Conservation (phyloP, 2,329 filamentous ascomycete genomes). For the Drechslerella stenobrocha region DNA sequence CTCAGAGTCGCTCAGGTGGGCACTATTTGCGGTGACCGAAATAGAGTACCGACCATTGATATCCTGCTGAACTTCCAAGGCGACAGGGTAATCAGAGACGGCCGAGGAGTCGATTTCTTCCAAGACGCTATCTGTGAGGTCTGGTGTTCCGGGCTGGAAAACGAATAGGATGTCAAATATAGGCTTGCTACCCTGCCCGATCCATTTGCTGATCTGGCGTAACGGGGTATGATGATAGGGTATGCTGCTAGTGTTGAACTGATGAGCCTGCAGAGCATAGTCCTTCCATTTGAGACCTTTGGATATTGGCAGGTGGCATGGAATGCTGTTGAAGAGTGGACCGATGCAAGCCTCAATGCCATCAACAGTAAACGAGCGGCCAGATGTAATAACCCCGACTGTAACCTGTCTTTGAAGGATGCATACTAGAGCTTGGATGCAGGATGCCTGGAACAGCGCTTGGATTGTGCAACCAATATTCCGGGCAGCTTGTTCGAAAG, state of each 20-base stretch:
- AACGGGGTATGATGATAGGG: slow-evolving; percentile 78
- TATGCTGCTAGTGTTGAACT: slow-evolving; percentile 69
- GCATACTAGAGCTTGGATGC: slow-evolving; percentile 66
- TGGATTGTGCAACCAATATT: slow-evolving; percentile 74
- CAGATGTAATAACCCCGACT: slow-evolving; percentile 77
- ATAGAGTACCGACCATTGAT: slow-evolving; percentile 59
- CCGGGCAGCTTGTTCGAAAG: slow-evolving; percentile 62
- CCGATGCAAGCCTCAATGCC: slow-evolving; percentile 71
- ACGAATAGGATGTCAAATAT: slow-evolving; percentile 83
- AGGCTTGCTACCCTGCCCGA: slow-evolving; percentile 59
- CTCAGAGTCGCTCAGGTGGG: slow-evolving; percentile 54
- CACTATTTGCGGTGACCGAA: slow-evolving; percentile 39
- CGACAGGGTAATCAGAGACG: slow-evolving; percentile 71
- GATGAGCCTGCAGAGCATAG: slow-evolving; percentile 68
- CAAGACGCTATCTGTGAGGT: slow-evolving; percentile 23
- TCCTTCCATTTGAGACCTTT: slow-evolving; percentile 62
- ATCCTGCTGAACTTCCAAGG: slow-evolving; percentile 70
- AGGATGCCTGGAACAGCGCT: slow-evolving; percentile 74
- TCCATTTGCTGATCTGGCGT: slow-evolving; percentile 78
- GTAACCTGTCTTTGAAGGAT: slow-evolving; percentile 60
- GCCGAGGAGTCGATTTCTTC: slow-evolving; percentile 23
- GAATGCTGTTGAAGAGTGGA: slow-evolving; percentile 87
- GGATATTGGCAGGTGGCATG: slow-evolving; percentile 63
- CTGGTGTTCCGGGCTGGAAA: slow-evolving; percentile 63
- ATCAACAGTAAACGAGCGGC: slow-evolving; percentile 70